Evolutionary conservation across 352 stramenopile genomes (phyloP), one percentile per base, ranked within the genome.

Genomic region (Globisporangium uncinulatum): DNA sequence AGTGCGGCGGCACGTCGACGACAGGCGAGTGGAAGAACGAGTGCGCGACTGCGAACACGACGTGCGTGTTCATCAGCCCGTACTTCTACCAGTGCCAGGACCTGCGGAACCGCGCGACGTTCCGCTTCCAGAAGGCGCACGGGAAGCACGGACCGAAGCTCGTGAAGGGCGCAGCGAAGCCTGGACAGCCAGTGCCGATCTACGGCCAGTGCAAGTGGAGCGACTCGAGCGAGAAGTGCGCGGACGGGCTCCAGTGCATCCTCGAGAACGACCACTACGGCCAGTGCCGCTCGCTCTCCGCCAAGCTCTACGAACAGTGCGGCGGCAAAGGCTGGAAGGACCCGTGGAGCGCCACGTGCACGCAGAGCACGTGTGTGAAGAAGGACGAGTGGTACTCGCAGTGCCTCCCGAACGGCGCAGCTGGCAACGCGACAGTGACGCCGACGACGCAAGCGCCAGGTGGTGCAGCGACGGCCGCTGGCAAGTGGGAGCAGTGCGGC

Each of bases 191-290:
- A n/a, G 54, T 59, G 31, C n/a, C 32, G 29, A 7, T 52, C 32
- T 45, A 51, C 19, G 54, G 45, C n/a, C 56, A 65, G 47, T 68
- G 65, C 31, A 54, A 62, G 24, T 61, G 20, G n/a, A 47, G 59
- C 53, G 57, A 60, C 34, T 62, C 49, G 34, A 36, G n/a, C 21
- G 50, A 57, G 13, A 39, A 39, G 14, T 74, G 67, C 24, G 52
- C 54, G 9, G 21, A 34, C 11, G 54, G 49, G 19, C 57, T 74
- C 32, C 54, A 65, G 29, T 74, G 67, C 52, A 54, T 63, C 37
- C 45, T 62, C 41, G 57, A 69, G 42, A 66, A 53, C 24, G 63
- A 71, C 46, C 68, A 69, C 24, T 68, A 71, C 45, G 67, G 67
- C 2, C 47, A 67, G 44, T 74, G 63, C 53, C 51, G 71, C n/a